Evolutionary conservation across 331 rosid species (phyloP).

Genomic region (Arachis monticola): DNA sequence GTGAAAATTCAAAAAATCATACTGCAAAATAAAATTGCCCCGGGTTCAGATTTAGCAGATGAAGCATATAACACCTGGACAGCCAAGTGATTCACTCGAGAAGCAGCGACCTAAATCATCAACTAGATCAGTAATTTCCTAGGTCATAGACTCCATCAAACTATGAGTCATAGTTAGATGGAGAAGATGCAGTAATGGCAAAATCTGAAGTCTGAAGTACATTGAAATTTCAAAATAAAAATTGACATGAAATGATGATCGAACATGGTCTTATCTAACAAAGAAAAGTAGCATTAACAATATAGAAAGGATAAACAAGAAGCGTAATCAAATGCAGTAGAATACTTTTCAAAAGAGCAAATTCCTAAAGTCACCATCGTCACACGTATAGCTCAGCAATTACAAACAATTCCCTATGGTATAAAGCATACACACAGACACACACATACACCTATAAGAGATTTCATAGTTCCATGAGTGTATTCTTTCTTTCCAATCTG

Average conservation of each 20-base stretch:
- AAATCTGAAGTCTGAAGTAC: too few relatives aligned
- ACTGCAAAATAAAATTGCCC: not conserved
- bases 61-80: conserved; percentile 8
- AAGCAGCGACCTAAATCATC: conserved; percentile 19
- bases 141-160: not conserved
- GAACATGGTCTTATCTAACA: conserved; percentile 11
- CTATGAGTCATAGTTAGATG: too few relatives aligned
- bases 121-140: not conserved
- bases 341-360: conserved; percentile 1
- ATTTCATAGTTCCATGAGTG: not conserved
- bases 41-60: conserved; percentile 17
- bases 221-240: too few relatives aligned
- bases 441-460: not conserved
- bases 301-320: conserved; percentile 21
- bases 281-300: not conserved
- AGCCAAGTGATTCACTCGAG: conserved; percentile 5
- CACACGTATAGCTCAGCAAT: not conserved
- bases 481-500: too few relatives aligned
- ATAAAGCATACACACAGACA: conserved; percentile 2
- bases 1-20: conserved; percentile 4
- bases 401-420: conserved; percentile 5
- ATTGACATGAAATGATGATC: not conserved
- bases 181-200: too few relatives aligned
- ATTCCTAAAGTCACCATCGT: not conserved
- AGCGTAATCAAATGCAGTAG: conserved; percentile 11